A percentile compares a stretch with the other conserved stretches of the same genome.
phyloP scores from a whole-genome alignment of 2,329 filamentous ascomycete species.

The Pseudocercospora eumusae region DNA sequence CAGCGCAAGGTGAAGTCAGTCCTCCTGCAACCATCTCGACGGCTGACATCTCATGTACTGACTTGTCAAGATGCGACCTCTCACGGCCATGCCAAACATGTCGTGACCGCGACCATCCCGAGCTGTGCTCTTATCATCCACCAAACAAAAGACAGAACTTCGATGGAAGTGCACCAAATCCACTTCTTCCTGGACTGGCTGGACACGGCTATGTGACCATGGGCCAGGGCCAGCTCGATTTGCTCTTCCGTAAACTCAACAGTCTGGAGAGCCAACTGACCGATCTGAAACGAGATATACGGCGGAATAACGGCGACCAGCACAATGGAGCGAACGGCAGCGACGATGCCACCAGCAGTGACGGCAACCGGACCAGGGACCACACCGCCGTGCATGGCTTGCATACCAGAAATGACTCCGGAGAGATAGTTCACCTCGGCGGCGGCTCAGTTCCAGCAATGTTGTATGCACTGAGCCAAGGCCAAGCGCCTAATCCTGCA shows the following conservation, averaged over 20 bases:
- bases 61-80: conserved; percentile 46
- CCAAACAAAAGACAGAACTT: conserved; percentile 41
- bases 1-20: conserved; percentile 44
- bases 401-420: conserved; percentile 58
- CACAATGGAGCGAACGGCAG: conserved; percentile 24
- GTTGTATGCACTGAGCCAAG: conserved; percentile 54
- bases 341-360: conserved; percentile 22
- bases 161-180: conserved; percentile 24
- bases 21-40: neutral
- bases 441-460: conserved; percentile 64
- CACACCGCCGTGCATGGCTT: conserved; percentile 57
- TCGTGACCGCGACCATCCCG: conserved; percentile 54
- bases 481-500: conserved; percentile 38
- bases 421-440: conserved; percentile 61
- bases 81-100: conserved; percentile 54
- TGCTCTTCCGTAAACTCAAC: conserved; percentile 52
- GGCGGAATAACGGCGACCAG: conserved; percentile 24
- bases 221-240: conserved; percentile 48
- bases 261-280: conserved; percentile 51
- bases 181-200: conserved; percentile 12
- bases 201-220: conserved; percentile 36
- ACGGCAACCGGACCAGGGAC: conserved; percentile 25
- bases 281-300: conserved; percentile 44
- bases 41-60: conserved; percentile 7
- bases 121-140: conserved; percentile 49